Conservation (phyloP, 805 yeast species). For the Zygotorulaspora florentina region DNA sequence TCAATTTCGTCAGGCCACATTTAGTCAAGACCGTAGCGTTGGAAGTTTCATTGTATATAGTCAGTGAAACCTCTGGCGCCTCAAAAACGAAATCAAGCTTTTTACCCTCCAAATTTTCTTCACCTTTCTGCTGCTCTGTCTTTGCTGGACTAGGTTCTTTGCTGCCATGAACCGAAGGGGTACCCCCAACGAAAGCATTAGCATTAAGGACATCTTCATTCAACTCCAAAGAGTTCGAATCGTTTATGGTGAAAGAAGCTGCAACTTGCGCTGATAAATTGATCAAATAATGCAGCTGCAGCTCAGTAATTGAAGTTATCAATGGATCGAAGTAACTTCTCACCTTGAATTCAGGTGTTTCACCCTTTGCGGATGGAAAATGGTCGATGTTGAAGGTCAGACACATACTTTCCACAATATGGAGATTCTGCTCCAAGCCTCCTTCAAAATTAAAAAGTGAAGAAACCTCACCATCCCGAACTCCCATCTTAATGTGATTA, state of each 20-base stretch:
- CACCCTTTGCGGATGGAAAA: conserved; percentile 37
- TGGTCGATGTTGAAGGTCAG: conserved; percentile 56
- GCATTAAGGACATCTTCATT: conserved; percentile 65
- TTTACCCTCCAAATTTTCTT: conserved; percentile 4
- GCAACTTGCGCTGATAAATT: conserved; percentile 54
- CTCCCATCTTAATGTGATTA: conserved; percentile 62
- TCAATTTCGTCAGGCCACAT: conserved; percentile 49
- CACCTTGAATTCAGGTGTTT: conserved; percentile 47
- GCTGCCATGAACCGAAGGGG: conserved; percentile 25
- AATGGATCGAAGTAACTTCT: conserved; percentile 60
- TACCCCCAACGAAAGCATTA: conserved; percentile 41
- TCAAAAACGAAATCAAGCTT: conserved; percentile 45
- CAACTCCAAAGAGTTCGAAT: conserved; percentile 47
- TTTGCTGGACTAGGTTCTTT: conserved; percentile 6
- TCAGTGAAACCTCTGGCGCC: conserved; percentile 60
- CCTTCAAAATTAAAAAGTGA: conserved; percentile 54
- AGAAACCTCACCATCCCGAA: conserved; percentile 64
- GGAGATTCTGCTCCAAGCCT: conserved; percentile 47
- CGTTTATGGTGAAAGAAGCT: conserved; percentile 46
- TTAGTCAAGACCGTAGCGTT: conserved; percentile 35
- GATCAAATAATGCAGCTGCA: conserved; percentile 58
- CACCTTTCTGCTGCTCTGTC: conserved; percentile 1
- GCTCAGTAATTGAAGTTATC: conserved; percentile 56
- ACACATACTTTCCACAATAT: conserved; percentile 64
- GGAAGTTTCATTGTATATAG: conserved; percentile 52